These are phyloP conservation scores for Asterionellopsis glacialis DNA, from an alignment of 108 stramenopile species.

Conservation along the genomic window DNA sequence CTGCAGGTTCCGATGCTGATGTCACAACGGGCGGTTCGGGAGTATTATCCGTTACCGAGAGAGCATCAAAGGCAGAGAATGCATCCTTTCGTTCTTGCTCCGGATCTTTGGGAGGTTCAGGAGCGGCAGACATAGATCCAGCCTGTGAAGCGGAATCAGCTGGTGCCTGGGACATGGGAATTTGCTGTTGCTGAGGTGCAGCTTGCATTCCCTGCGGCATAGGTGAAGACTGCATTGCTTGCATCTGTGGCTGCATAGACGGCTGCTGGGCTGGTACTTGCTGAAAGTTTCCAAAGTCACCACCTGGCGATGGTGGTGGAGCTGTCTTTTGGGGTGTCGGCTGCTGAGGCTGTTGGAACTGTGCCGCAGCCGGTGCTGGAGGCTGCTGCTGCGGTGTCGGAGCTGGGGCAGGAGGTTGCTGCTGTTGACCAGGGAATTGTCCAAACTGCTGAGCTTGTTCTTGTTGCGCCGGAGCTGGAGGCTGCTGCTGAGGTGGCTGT, in stretches of 20 bases:
- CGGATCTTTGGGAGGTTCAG: background rate
- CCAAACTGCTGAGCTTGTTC: slow-evolving; percentile 15
- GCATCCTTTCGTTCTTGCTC: slow-evolving; percentile 14
- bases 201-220: slow-evolving; percentile 13
- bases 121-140: slow-evolving; percentile 2
- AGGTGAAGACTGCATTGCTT: slow-evolving; percentile 14
- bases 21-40: too few species aligned
- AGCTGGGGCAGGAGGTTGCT: slow-evolving; percentile 2
- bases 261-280: background rate
- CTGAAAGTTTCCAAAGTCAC: background rate
- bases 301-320: slow-evolving; percentile 4
- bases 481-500: background rate
- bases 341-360: slow-evolving; percentile 1
- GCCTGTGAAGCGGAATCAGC: background rate
- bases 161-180: background rate
- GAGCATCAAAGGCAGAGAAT: slow-evolving; percentile 50
- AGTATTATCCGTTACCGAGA: slow-evolving; percentile 9
- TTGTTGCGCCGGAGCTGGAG: slow-evolving; percentile 11
- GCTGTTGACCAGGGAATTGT: slow-evolving; percentile 6
- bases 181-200: slow-evolving; percentile 16
- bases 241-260: slow-evolving; percentile 7
- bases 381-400: background rate
- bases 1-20: slow-evolving; percentile 11
- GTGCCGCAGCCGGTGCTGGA: background rate
- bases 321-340: slow-evolving; percentile 1